Base-by-base conservation (phyloP, 306 rosid genomes). In the Vigna angularis region DNA sequence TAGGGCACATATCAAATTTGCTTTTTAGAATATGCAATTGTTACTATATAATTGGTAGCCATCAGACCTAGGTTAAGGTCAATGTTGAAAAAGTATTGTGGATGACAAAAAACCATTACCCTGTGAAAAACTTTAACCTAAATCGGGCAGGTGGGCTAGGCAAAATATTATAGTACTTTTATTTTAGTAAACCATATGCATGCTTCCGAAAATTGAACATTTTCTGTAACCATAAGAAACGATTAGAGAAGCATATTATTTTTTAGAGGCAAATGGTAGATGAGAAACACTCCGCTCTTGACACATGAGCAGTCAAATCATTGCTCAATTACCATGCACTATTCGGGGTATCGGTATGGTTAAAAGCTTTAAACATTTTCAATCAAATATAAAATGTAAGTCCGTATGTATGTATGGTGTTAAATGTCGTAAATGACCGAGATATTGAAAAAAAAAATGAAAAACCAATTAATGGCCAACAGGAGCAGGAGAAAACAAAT, bases 301-400 rank as follows among this genome's bases (percentile, higher is more conserved):
- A 56, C 73, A 79, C 71, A 66, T 66, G 64, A 66, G 83, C 58
- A 72, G 83, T 87, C 82, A 84, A 82, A 63, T 80, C 85, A 62
- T 57, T 78, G 56, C 17, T 61, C 42, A 30, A 50, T 44, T 16
- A 9, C 68, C 17, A 45, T 32, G 22, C 28, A 9, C 47, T 47
- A 47, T 67, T 61, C n/a, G 52, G 22, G 59, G 14, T 44, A 58
- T 50, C 62, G 58, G 56, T 16, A 17, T 52, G 22, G 51, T 82
- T 65, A 6, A 74, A 74, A 59, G 13, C 1, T 16, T 22, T 48
- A 50, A 17, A 78, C 34, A 40, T 36, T 66, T 17, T 20, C 22
- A 32, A 71, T 48, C 51, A 58, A 75, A 59, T 81, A 58, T 38
- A 66, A 58, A 30, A 61, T 14, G n/a, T 32, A 16, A 6, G 55